These are phyloP conservation scores for Lotus japonicus DNA, from an alignment of 306 rosid species.

Conservation along the genomic window DNA sequence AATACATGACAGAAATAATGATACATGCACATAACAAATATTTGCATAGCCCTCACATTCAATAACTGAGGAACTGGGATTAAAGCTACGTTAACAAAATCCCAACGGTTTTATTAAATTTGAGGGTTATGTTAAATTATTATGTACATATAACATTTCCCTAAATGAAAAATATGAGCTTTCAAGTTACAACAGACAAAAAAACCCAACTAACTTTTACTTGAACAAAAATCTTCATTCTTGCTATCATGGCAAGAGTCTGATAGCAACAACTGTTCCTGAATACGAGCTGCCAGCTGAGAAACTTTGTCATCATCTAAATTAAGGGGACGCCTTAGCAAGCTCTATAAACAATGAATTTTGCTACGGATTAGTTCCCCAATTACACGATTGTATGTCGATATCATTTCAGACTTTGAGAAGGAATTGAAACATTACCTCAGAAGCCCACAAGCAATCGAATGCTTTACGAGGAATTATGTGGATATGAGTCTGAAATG, in stretches of 20 bases:
- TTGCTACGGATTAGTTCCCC: neutral
- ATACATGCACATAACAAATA: neutral
- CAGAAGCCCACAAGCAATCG: conserved; percentile 89
- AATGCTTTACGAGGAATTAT: conserved; percentile 80
- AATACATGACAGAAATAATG: neutral
- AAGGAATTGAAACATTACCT: conserved; percentile 42
- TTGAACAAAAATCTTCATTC: conserved; percentile 40
- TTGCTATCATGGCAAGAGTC: conserved; percentile 26
- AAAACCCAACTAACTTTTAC: conserved; percentile 38
- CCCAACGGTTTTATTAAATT: neutral
- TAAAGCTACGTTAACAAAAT: neutral
- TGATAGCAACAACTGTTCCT: conserved; percentile 44
- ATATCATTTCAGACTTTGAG: neutral
- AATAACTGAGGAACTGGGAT: neutral
- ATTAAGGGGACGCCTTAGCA: conserved; percentile 60
- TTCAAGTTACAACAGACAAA: conserved; percentile 16
- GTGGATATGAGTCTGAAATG: conserved; percentile 89
- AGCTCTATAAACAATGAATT: conserved; percentile 42
- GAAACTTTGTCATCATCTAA: conserved; percentile 60
- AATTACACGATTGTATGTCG: neutral
- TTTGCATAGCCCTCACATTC: neutral
- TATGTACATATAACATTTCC: conserved; percentile 2
- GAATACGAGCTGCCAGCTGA: conserved; percentile 55
- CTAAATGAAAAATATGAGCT: conserved; percentile 17
- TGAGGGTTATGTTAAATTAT: conserved; percentile 3